Conservation (phyloP, 495 filamentous ascomycete genomes). For the Immersiella caudata region DNA sequence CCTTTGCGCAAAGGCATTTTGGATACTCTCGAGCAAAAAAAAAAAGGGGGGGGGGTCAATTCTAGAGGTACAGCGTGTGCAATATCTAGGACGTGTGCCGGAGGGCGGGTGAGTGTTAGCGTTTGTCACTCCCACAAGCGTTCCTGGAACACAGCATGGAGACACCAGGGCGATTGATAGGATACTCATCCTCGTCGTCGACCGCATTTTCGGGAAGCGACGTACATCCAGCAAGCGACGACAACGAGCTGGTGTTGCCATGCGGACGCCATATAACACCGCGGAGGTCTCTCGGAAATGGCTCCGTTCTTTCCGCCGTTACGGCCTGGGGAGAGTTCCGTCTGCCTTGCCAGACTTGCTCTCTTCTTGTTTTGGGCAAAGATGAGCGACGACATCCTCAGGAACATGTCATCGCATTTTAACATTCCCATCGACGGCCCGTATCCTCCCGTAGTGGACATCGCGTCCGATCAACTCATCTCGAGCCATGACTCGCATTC, state of each 20-base stretch:
- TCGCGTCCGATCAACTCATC: not conserved
- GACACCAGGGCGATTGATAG: not conserved
- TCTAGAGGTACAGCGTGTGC: no score
- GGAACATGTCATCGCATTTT: not conserved
- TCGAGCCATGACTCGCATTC: not conserved
- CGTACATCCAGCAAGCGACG: not conserved
- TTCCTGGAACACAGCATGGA: not conserved
- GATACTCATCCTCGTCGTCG: not conserved
- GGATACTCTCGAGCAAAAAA: no score
- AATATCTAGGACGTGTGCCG: no score
- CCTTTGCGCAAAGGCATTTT: no score
- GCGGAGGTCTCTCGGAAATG: no score
- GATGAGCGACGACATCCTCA: not conserved
- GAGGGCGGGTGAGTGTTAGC: no score
- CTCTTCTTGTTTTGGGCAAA: not conserved
- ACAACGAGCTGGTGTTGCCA: not conserved
- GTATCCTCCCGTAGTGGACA: not conserved
- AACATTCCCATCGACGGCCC: not conserved
- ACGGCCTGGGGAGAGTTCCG: no score
- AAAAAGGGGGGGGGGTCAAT: no score
- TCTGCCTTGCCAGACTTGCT: no score
- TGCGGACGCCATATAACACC: no score
- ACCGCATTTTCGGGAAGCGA: constrained; percentile 2
- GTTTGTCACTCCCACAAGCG: no score
- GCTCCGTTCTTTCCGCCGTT: no score